These are phyloP conservation scores for Diaporthe nobilis DNA, from an alignment of 2,329 filamentous ascomycete species.

Conservation along the genomic window DNA sequence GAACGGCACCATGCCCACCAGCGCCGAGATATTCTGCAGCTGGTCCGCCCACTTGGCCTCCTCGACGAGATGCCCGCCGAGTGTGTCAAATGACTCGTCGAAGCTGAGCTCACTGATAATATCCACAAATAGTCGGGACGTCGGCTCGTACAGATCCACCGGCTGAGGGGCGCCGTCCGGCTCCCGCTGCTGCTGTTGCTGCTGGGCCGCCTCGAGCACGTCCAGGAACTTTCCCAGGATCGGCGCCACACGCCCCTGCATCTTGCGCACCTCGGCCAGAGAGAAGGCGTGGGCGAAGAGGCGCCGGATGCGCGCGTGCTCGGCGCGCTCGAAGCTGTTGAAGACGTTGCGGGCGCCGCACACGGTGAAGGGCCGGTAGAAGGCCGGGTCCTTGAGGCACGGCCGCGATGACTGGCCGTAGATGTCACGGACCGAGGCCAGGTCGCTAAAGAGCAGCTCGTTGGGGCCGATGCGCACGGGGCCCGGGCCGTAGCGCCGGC, in stretches of 20 bases:
- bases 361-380: slow-evolving; percentile 14
- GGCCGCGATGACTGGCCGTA: slow-evolving; percentile 19
- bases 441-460: slow-evolving; percentile 20
- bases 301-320: slow-evolving; percentile 4
- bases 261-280: background rate
- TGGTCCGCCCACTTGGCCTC: background rate
- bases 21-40: background rate
- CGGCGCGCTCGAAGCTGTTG: slow-evolving; percentile 1
- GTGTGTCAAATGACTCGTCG: slow-evolving; percentile 11
- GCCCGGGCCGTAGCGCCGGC: background rate
- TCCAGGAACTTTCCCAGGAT: background rate
- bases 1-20: background rate
- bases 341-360: slow-evolving; percentile 8
- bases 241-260: background rate
- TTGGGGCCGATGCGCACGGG: slow-evolving; percentile 21
- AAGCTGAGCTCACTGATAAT: slow-evolving; percentile 15
- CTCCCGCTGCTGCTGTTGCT: background rate
- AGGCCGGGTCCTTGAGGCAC: slow-evolving; percentile 9
- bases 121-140: background rate
- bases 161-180: background rate
- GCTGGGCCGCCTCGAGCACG: background rate
- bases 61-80: background rate
- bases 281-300: slow-evolving; percentile 7
- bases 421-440: slow-evolving; percentile 2
- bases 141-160: background rate